Evolutionary conservation across 2,329 filamentous ascomycete species (phyloP).

Genomic region (Apiospora koreana): DNA sequence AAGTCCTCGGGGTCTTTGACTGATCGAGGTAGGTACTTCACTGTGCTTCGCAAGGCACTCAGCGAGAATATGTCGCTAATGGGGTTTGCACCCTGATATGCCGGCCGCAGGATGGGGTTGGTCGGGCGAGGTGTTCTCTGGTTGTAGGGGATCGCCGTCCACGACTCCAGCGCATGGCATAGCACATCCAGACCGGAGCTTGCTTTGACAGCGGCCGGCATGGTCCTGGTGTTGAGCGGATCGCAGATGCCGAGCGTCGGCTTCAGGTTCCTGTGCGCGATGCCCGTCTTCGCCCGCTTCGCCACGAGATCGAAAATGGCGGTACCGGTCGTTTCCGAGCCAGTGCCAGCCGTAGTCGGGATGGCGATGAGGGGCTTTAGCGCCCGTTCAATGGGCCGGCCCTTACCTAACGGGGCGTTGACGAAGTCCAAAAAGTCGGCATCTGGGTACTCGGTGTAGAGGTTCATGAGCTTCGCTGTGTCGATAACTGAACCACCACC

Average conservation of each 20-base stretch:
- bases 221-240: slow-evolving; percentile 89
- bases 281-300: slow-evolving; percentile 90
- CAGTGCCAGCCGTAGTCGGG: slow-evolving; percentile 83
- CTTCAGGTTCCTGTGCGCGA: slow-evolving; percentile 93
- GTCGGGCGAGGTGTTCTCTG: slow-evolving; percentile 80
- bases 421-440: slow-evolving; percentile 97
- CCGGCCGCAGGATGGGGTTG: slow-evolving; percentile 88
- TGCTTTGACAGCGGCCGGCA: slow-evolving; percentile 93
- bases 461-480: slow-evolving; percentile 97
- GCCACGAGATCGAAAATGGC: slow-evolving; percentile 95
- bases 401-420: slow-evolving; percentile 89
- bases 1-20: slow-evolving; percentile 86
- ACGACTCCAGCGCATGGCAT: slow-evolving; percentile 93
- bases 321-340: slow-evolving; percentile 93
- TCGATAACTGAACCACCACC: slow-evolving; percentile 95
- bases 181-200: slow-evolving; percentile 91
- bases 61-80: slow-evolving; percentile 98
- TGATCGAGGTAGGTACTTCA: slow-evolving; percentile 89
- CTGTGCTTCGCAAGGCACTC: slow-evolving; percentile 76
- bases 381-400: slow-evolving; percentile 69
- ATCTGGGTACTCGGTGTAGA: slow-evolving; percentile 88
- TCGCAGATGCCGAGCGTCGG: slow-evolving; percentile 87
- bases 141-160: slow-evolving; percentile 94
- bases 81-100: slow-evolving; percentile 96
- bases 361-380: slow-evolving; percentile 79